Conservation (phyloP, 345 rosid genomes). For the Citrus mangshanensis region DNA sequence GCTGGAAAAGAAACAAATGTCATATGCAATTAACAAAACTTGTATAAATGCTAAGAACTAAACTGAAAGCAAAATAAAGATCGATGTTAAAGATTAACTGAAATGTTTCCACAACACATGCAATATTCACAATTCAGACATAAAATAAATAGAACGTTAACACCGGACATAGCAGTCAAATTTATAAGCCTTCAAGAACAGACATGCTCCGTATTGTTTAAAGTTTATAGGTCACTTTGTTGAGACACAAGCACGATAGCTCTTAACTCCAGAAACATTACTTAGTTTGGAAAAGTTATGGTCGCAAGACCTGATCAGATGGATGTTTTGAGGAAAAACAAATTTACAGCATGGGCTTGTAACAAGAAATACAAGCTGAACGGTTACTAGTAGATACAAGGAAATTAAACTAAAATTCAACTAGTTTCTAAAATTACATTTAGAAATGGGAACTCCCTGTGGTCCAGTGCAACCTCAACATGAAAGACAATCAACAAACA, state of each 20-base stretch:
- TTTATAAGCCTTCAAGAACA: neutral
- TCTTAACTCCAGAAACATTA: neutral
- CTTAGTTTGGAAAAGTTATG: neutral
- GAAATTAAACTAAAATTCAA: neutral
- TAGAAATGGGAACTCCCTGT: neutral
- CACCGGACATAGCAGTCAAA: neutral
- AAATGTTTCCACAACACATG: slow-evolving; percentile 2
- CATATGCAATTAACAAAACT: slow-evolving; percentile 6
- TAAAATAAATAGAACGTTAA: neutral
- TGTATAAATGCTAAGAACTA: neutral
- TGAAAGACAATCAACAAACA: too few relatives aligned
- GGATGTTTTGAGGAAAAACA: neutral
- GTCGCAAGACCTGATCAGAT: neutral
- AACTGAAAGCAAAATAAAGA: slow-evolving; percentile 8
- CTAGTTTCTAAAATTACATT: neutral
- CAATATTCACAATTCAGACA: neutral
- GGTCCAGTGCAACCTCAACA: neutral
- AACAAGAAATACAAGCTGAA: too few relatives aligned
- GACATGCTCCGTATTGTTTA: neutral
- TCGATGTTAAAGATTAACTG: neutral
- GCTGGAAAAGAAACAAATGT: slow-evolving; percentile 45
- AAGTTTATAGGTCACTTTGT: neutral
- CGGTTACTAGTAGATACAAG: neutral
- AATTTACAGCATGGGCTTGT: too few relatives aligned
- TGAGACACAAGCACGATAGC: neutral